These are phyloP conservation scores for Poterioochromonas sp. DNA, from an alignment of 352 stramenopile genomes.

Conservation along the genomic window DNA sequence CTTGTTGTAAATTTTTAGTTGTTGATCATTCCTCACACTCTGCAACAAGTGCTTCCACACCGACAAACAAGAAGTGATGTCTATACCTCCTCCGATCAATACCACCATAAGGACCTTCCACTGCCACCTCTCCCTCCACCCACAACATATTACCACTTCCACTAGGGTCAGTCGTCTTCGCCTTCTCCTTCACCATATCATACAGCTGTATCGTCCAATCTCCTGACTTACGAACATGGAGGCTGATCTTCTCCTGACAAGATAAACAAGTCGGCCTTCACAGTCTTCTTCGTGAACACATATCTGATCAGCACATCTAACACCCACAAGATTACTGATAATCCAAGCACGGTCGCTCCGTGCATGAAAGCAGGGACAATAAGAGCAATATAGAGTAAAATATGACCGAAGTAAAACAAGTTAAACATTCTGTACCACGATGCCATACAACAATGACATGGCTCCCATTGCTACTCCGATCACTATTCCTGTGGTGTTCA, in stretches of 20 bases:
- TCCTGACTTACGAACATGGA: too few relatives aligned
- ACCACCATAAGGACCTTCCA: too few relatives aligned
- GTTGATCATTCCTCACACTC: too few relatives aligned
- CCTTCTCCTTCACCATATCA: too few relatives aligned
- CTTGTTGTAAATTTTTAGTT: too few relatives aligned
- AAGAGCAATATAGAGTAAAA: not conserved
- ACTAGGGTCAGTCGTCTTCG: too few relatives aligned
- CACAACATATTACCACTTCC: too few relatives aligned
- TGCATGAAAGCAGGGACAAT: not conserved
- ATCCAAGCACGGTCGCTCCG: not conserved
- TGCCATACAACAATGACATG: not conserved
- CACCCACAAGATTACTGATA: slow-evolving; percentile 2
- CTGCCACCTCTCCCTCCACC: too few relatives aligned
- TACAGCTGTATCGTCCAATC: too few relatives aligned
- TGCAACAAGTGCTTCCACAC: too few relatives aligned
- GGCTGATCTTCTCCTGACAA: not conserved
- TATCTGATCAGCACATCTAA: not conserved
- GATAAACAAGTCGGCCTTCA: not conserved
- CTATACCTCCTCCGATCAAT: too few relatives aligned
- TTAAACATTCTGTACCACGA: not conserved
- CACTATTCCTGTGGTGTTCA: not conserved
- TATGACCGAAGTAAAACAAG: not conserved
- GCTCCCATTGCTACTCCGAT: not conserved
- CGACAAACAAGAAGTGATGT: too few relatives aligned
- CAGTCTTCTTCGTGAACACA: not conserved